Evolutionary conservation across 1,139 yeast genomes (phyloP).

Genomic region (Ashbya aceris): DNA sequence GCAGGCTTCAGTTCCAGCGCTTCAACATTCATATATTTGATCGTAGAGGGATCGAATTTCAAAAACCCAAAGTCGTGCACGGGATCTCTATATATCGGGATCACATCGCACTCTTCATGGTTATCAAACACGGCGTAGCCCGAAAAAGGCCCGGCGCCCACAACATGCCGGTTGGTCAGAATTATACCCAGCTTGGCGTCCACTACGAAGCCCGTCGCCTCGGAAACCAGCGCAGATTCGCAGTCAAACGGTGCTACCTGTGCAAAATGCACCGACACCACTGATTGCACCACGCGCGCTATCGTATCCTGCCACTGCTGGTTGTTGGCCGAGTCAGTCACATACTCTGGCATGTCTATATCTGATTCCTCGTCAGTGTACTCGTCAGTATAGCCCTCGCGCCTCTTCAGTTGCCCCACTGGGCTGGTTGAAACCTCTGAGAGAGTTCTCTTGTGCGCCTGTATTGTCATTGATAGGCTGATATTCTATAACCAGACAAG

Average conservation of each 20-base stretch:
- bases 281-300: slow-evolving; percentile 71
- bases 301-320: slow-evolving; percentile 73
- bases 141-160: slow-evolving; percentile 87
- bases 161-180: slow-evolving; percentile 87
- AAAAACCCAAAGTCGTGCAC: slow-evolving; percentile 81
- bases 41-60: slow-evolving; percentile 59
- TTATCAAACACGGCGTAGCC: slow-evolving; percentile 91
- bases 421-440: not conserved
- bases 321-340: slow-evolving; percentile 17
- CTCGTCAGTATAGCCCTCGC: not conserved
- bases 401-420: not conserved
- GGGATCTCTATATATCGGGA: slow-evolving; percentile 75
- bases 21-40: slow-evolving; percentile 65
- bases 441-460: slow-evolving; percentile 1
- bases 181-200: slow-evolving; percentile 75
- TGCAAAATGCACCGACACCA: slow-evolving; percentile 82
- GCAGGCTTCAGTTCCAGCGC: slow-evolving; percentile 70
- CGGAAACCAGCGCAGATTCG: slow-evolving; percentile 71
- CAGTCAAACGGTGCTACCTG: slow-evolving; percentile 84
- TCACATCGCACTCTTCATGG: slow-evolving; percentile 86
- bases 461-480: slow-evolving; percentile 1
- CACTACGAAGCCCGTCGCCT: slow-evolving; percentile 94
- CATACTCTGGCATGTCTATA: slow-evolving; percentile 1
- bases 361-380: slow-evolving; percentile 5
- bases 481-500: no score